These are phyloP conservation scores for Striga asiatica DNA, from an alignment of 257 asterid species.

Conservation along the genomic window DNA sequence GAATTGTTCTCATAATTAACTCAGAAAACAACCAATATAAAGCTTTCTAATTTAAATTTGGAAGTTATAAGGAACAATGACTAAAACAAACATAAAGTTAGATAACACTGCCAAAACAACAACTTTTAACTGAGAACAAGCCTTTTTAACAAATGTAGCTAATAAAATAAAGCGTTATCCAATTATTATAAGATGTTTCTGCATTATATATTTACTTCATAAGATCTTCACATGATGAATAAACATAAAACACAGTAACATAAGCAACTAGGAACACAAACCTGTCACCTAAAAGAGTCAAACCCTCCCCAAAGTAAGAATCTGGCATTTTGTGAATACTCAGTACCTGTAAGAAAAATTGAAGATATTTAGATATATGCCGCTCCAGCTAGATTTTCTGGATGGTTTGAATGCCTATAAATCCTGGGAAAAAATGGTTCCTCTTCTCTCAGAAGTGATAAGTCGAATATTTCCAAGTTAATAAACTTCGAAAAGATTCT, in stretches of 20 bases:
- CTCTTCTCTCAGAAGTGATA: not conserved
- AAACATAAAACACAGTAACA: not conserved
- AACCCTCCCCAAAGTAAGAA: slow-evolving; percentile 82
- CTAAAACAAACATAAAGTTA: not conserved
- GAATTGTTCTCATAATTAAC: slow-evolving; percentile 6
- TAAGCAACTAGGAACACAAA: slow-evolving; percentile 10
- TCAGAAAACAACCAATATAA: not conserved
- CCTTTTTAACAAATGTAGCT: not conserved
- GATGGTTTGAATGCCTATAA: slow-evolving; percentile 6
- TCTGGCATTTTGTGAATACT: slow-evolving; percentile 38
- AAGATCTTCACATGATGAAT: not conserved
- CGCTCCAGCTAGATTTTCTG: slow-evolving; percentile 1
- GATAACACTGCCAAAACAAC: too few species aligned
- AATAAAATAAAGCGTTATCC: not conserved
- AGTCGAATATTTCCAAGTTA: not conserved
- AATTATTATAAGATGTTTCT: not conserved
- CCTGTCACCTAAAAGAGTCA: slow-evolving; percentile 83
- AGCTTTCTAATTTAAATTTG: slow-evolving; percentile 3
- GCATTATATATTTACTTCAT: not conserved
- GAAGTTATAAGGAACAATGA: not conserved
- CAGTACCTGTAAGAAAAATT: slow-evolving; percentile 43
- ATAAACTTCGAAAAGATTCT: not conserved
- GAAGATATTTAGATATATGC: slow-evolving; percentile 5
- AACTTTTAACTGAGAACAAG: not conserved
- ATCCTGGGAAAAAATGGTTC: too few species aligned